Evolutionary conservation across 306 rosid species (phyloP), one percentile per base, ranked within the genome.

Genomic region (Vigna unguiculata): DNA sequence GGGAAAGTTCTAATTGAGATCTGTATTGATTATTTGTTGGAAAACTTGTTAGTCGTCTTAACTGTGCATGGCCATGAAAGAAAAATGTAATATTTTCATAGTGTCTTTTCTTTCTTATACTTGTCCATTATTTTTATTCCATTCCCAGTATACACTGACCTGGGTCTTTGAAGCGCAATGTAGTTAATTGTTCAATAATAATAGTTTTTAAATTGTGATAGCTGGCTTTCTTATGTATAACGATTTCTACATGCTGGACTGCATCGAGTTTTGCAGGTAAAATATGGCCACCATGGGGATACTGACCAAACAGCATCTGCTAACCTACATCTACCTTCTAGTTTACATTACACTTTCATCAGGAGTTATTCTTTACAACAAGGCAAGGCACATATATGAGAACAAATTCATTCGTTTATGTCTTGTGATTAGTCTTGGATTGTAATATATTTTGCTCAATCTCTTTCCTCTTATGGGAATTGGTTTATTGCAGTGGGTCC

Each of bases 401-500:
- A 19, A 61, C 30, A 41, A 38, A 22, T 64, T 81, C 67, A 21
- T 45, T 67, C 2, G 24, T 48, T 28, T 48, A 46, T 22, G 63
- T 66, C 22, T 55, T 65, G 15, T 71, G 49, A 38, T 64, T 22
- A 65, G 9, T 72, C 43, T 71, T 71, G 0, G 71, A 30, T 12
- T 55, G 17, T 45, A 15, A 22, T 51, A 36, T 81, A 32, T 64
- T 69, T 59, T 78, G 20, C 57, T 78, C 45, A 53, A 25, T 59
- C 69, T 51, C 3, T 64, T 72, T 41, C 45, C 47, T 40, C 66
- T 55, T 55, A 2, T 80, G 71, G 79, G 20, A 58, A 5, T 55
- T 84, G 59, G 69, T 67, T 77, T 61, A 28, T 63, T 84, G 85
- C 89, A 87, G 89, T 85, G 89, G 91, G 80, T 87, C 58, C 89